Conservation (phyloP, 1,284 basidiomycete genomes). For the Somion occarium region DNA sequence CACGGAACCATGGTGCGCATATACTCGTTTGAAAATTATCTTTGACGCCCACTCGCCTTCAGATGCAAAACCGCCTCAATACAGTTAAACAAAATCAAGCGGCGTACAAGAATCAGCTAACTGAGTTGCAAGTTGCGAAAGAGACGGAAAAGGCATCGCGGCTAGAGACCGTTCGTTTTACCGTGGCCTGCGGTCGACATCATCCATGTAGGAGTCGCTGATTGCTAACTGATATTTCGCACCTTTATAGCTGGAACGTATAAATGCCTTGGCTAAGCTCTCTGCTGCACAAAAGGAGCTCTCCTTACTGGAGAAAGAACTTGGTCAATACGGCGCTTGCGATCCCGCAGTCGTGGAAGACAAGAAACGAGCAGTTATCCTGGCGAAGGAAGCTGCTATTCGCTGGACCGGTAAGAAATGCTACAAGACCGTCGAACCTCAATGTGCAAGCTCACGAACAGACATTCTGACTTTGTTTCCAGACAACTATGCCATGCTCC, state of each 20-base stretch:
- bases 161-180: slow-evolving; percentile 56
- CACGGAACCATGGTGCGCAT: slow-evolving; percentile 65
- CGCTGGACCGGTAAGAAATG: slow-evolving; percentile 79
- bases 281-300: slow-evolving; percentile 48
- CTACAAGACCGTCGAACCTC: not conserved
- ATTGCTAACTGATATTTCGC: not conserved
- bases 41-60: slow-evolving; percentile 6
- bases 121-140: slow-evolving; percentile 19
- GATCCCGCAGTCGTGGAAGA: slow-evolving; percentile 79
- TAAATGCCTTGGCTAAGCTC: slow-evolving; percentile 45
- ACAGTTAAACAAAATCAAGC: slow-evolving; percentile 47
- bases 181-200: not conserved
- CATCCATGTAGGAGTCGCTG: not conserved
- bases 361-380: slow-evolving; percentile 59
- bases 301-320: slow-evolving; percentile 58
- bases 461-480: slow-evolving; percentile 8
- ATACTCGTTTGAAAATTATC: not conserved
- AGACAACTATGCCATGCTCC: slow-evolving; percentile 40
- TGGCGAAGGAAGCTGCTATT: slow-evolving; percentile 75
- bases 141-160: slow-evolving; percentile 48
- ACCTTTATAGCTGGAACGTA: too few relatives aligned
- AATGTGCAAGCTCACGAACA: not conserved
- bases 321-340: slow-evolving; percentile 74
- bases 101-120: slow-evolving; percentile 42
- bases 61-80: slow-evolving; percentile 62